Evolutionary conservation across 2,329 filamentous ascomycete species (phyloP).

Genomic region (Xylariaceae sp.): DNA sequence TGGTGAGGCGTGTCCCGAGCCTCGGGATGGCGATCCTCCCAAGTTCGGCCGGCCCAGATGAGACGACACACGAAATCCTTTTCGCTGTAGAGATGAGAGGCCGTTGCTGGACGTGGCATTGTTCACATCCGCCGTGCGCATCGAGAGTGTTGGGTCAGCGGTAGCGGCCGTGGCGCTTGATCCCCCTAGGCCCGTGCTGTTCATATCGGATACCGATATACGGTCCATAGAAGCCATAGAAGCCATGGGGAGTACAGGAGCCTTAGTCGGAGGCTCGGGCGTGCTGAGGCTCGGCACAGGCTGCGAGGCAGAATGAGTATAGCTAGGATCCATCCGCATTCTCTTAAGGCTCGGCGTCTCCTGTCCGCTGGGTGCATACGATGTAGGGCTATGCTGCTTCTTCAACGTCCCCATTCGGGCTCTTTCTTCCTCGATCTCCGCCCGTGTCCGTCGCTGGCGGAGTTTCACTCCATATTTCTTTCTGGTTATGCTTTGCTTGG

Average conservation of each 20-base stretch:
- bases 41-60: slow-evolving; percentile 13
- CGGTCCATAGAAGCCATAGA: too few relatives aligned
- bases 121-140: neutral
- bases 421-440: slow-evolving; percentile 40
- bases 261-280: slow-evolving; percentile 6
- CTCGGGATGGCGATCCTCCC: neutral
- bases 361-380: slow-evolving; percentile 2
- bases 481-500: slow-evolving; percentile 52
- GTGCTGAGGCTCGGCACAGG: slow-evolving; percentile 1
- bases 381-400: slow-evolving; percentile 11
- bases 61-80: slow-evolving; percentile 27
- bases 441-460: slow-evolving; percentile 42
- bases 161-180: slow-evolving; percentile 23
- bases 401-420: slow-evolving; percentile 35
- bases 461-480: slow-evolving; percentile 56
- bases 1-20: neutral
- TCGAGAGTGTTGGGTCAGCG: slow-evolving; percentile 9
- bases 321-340: slow-evolving; percentile 18
- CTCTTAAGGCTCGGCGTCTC: slow-evolving; percentile 23
- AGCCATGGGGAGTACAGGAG: too few relatives aligned
- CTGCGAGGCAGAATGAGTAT: neutral
- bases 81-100: slow-evolving; percentile 23
- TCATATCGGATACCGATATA: slow-evolving; percentile 23
- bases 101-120: slow-evolving; percentile 11
- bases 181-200: slow-evolving; percentile 21